A percentile compares a stretch with the other conserved stretches of the same genome.
phyloP scores from a whole-genome alignment of 2,329 filamentous ascomycete genomes.

The Ceratocystis harringtonii region DNA sequence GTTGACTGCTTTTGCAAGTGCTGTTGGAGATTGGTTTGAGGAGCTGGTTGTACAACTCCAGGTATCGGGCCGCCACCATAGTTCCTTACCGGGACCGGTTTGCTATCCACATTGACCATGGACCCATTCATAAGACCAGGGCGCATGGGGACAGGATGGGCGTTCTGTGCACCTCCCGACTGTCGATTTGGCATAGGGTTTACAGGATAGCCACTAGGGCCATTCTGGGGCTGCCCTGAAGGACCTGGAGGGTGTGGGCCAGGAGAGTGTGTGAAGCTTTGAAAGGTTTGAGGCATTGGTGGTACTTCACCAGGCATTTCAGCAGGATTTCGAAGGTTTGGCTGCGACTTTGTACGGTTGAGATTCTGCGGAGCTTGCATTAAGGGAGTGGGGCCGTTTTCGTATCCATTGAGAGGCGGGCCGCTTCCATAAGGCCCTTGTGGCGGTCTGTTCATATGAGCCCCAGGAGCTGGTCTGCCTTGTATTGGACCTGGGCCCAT shows the following conservation, averaged over 20 bases:
- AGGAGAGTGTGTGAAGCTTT: conserved; percentile 6
- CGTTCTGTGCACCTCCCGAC: conserved; percentile 19
- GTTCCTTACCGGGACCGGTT: conserved; percentile 44
- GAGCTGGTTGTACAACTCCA: conserved; percentile 27
- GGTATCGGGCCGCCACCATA: conserved; percentile 27
- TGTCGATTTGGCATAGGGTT: conserved; percentile 7
- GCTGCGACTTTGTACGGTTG: conserved; percentile 50
- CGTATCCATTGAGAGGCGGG: background rate
- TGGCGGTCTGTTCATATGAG: conserved; percentile 14
- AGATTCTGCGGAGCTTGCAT: conserved; percentile 32
- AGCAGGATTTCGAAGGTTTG: conserved; percentile 52
- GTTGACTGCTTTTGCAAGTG: conserved; percentile 21
- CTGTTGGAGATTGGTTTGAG: conserved; percentile 24
- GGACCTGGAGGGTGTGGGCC: conserved; percentile 7
- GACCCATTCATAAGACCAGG: conserved; percentile 47
- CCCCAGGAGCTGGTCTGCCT: conserved; percentile 13
- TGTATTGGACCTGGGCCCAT: conserved; percentile 5
- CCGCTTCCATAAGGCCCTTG: conserved; percentile 3
- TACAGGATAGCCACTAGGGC: conserved; percentile 1
- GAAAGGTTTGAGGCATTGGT: conserved; percentile 26
- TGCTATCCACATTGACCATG: conserved; percentile 38
- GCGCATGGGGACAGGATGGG: conserved; percentile 48
- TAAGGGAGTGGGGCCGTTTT: conserved; percentile 6
- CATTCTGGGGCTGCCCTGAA: background rate
- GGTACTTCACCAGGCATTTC: conserved; percentile 56